Percentiles rank a stretch among this genome's conserved stretches.
Conservation (phyloP, 176 grass and related monocot species). For the Cenchrus americanus region DNA sequence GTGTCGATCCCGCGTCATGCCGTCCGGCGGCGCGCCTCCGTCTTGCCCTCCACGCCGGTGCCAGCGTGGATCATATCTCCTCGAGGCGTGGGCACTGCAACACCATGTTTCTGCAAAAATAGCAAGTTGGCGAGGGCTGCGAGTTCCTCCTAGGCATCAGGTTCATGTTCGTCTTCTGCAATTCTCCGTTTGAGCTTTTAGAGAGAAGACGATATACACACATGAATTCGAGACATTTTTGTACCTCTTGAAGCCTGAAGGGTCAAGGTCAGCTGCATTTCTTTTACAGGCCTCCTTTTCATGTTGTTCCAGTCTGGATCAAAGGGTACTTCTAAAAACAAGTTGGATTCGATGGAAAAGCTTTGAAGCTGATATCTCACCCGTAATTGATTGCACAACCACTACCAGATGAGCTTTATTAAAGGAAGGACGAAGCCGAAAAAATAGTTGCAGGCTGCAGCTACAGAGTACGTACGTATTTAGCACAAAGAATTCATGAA, state of each 20-base stretch:
- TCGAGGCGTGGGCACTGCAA: not conserved
- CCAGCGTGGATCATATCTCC: constrained; percentile 31
- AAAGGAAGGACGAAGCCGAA: not conserved
- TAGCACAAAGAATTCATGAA: not conserved
- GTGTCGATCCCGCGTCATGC: not conserved
- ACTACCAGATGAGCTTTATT: not conserved
- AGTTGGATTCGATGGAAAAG: not conserved
- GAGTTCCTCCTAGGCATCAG: not conserved
- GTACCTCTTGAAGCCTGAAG: not conserved
- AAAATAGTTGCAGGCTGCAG: constrained; percentile 3
- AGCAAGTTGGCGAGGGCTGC: not conserved
- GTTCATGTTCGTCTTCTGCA: not conserved
- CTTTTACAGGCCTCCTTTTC: not conserved
- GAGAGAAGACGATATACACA: not conserved
- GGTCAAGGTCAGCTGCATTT: not conserved
- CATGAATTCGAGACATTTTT: not conserved
- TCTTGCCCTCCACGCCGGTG: constrained; percentile 42
- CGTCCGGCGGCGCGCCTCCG: constrained; percentile 47
- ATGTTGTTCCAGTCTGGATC: constrained; percentile 27
- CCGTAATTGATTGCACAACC: constrained; percentile 55
- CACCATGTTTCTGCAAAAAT: not conserved
- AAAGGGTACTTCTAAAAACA: not conserved
- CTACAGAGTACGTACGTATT: not conserved
- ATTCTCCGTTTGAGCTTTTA: not conserved
- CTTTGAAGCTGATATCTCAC: constrained; percentile 44